Percentiles rank a stretch among this genome's conserved stretches.
phyloP scores from a whole-genome alignment of 1,284 basidiomycete genomes.

The Tilletia caries region DNA sequence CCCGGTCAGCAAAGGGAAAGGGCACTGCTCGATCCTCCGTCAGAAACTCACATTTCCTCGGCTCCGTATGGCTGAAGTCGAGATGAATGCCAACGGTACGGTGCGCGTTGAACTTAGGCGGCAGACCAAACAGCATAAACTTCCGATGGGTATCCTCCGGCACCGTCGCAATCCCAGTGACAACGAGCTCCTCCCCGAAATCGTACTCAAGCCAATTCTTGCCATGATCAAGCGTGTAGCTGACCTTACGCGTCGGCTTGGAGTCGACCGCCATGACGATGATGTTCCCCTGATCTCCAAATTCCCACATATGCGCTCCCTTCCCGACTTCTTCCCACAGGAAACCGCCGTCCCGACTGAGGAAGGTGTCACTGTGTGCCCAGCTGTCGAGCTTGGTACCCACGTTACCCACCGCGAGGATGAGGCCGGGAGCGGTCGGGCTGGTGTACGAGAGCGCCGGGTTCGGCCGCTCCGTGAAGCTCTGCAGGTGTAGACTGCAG shows the following conservation, averaged over 20 bases:
- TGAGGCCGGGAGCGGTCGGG: constrained; percentile 82
- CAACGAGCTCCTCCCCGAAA: constrained; percentile 75
- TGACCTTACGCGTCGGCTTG: constrained; percentile 78
- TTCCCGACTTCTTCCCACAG: constrained; percentile 98
- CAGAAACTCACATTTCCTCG: constrained; percentile 32
- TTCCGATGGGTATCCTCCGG: constrained; percentile 83
- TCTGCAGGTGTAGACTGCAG: constrained; percentile 86
- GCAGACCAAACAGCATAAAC: constrained; percentile 79
- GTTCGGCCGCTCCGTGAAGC: constrained; percentile 88
- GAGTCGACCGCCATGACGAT: constrained; percentile 93
- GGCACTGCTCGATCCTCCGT: not conserved
- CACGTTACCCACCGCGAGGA: constrained; percentile 97
- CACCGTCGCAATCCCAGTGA: constrained; percentile 78
- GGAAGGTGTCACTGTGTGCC: constrained; percentile 86
- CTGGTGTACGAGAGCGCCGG: constrained; percentile 86
- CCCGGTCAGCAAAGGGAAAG: not conserved
- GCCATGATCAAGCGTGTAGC: constrained; percentile 87
- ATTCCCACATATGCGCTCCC: constrained; percentile 96
- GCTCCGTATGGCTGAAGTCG: constrained; percentile 72
- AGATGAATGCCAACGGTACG: constrained; percentile 73
- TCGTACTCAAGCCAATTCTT: constrained; percentile 79
- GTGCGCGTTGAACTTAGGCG: constrained; percentile 56
- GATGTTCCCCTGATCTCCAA: constrained; percentile 91
- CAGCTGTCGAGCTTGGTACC: constrained; percentile 78
- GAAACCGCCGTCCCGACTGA: constrained; percentile 92